These are phyloP conservation scores for Arthrobotrys iridis DNA, from an alignment of 2,329 filamentous ascomycete genomes.

Conservation along the genomic window DNA sequence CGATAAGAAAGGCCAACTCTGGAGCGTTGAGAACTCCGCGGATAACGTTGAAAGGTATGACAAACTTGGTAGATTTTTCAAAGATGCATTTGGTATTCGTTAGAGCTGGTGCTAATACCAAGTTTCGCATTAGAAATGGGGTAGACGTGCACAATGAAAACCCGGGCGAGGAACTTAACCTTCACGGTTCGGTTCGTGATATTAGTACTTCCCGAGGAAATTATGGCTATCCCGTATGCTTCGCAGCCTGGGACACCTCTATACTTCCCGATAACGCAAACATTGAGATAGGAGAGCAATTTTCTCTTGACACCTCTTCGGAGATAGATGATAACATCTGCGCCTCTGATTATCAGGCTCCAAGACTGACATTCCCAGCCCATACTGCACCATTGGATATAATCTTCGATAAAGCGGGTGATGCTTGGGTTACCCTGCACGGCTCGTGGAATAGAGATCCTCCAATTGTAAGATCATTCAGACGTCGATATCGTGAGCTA, in stretches of 20 bases:
- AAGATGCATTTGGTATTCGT: no score
- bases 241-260: constrained; percentile 71
- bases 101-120: neutral
- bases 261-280: constrained; percentile 63
- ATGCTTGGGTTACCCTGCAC: constrained; percentile 75
- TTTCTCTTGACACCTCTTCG: constrained; percentile 62
- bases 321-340: constrained; percentile 65
- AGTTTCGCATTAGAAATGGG: constrained; percentile 62
- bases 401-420: constrained; percentile 69
- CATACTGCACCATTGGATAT: constrained; percentile 79
- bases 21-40: constrained; percentile 75
- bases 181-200: constrained; percentile 67
- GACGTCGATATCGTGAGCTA: neutral
- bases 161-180: constrained; percentile 77
- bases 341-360: constrained; percentile 62
- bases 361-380: constrained; percentile 71
- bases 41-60: constrained; percentile 67
- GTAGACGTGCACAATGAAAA: constrained; percentile 74
- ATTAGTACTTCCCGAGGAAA: constrained; percentile 66
- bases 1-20: constrained; percentile 67
- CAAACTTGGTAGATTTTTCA: neutral
- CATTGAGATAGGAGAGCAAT: constrained; percentile 66
- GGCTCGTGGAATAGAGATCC: constrained; percentile 71
- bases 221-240: constrained; percentile 77
- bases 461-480: constrained; percentile 34